Evolutionary conservation across 148 eudicot genomes (phyloP), one percentile per base, ranked within the genome.

Genomic region (Silene uniflora): DNA sequence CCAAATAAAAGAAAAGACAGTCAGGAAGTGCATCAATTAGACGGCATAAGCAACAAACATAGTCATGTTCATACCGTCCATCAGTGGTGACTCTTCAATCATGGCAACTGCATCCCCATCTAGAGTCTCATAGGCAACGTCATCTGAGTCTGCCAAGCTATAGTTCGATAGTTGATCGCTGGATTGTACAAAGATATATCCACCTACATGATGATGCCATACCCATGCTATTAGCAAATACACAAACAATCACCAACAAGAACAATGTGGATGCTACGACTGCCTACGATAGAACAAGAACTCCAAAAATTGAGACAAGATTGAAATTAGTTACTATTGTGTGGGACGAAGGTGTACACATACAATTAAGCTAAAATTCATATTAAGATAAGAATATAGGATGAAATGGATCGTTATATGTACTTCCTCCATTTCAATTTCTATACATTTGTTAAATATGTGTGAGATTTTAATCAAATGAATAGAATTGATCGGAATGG

Each of bases 61-160:
- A 7, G 23, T 67, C 17, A 23, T 4, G 61, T 23, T 62, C 73
- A 14, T 62, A 81, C 81, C 84, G 27, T 81, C 81, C 22, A 77
- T 69, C 59, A 42, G n/a, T 12, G 80, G 77, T n/a, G 75, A 60
- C 59, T 81, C 78, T 77, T 77, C 84, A 6, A 73, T 68, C 84
- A 81, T 77, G 44, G 81, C 67, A 21, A 73, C 77, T n/a, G 81
- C 81, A 73, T 73, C 81, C 8, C 72, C 78, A 13, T 77, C 84
- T 39, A 81, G 39, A 68, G 67, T 81, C 56, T 77, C 81, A 69
- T 73, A 81, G 18, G 47, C 80, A 73, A 77, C 77, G 59, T 54
- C 84, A 42, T 81, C 84, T 22, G 75, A 49, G 71, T 77, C 77
- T 13, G 83, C 77, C 74, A 81, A 67, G 54, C 49, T 69, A 73